Percentiles rank a stretch among this genome's conserved stretches.
phyloP scores from a whole-genome alignment of 2,329 filamentous ascomycete genomes.

The Alternaria novae-zelandiae region DNA sequence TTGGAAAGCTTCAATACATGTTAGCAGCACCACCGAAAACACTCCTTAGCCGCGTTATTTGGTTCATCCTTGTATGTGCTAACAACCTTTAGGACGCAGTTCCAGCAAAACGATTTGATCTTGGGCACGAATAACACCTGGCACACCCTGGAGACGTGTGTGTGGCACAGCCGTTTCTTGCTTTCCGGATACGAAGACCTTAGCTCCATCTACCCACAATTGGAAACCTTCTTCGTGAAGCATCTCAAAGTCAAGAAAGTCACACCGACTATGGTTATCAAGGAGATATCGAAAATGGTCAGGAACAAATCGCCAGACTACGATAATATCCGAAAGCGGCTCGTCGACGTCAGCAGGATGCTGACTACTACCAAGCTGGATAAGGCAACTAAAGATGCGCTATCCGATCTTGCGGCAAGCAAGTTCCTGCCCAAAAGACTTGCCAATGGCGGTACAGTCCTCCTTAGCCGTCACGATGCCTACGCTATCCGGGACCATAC shows the following conservation, averaged over 20 bases:
- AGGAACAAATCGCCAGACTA: slow-evolving; percentile 5
- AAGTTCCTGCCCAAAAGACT: slow-evolving; percentile 20
- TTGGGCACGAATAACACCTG: slow-evolving; percentile 9
- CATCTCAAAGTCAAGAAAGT: slow-evolving; percentile 19
- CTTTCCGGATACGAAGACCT: slow-evolving; percentile 18
- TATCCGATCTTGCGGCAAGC: slow-evolving; percentile 12
- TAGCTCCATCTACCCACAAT: slow-evolving; percentile 7
- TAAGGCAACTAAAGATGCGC: neutral
- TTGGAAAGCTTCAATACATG: too few species aligned
- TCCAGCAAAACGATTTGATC: slow-evolving; percentile 6
- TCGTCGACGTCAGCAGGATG: slow-evolving; percentile 23
- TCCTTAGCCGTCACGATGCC: slow-evolving; percentile 16
- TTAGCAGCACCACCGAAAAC: too few species aligned
- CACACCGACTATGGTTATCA: slow-evolving; percentile 19
- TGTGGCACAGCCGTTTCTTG: slow-evolving; percentile 21
- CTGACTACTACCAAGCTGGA: slow-evolving; percentile 10
- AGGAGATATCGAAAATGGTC: slow-evolving; percentile 19
- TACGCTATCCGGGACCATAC: slow-evolving; percentile 25
- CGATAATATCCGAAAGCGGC: slow-evolving; percentile 8
- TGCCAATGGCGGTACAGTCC: neutral
- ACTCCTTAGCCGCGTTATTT: neutral
- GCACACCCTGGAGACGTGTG: slow-evolving; percentile 15
- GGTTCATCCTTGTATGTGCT: neutral
- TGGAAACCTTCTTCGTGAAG: slow-evolving; percentile 8
- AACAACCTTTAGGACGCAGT: neutral